Evolutionary conservation across 176 grass and related monocot genomes (phyloP), one percentile per base, ranked within the genome.

Genomic region (Elymus sibiricus): DNA sequence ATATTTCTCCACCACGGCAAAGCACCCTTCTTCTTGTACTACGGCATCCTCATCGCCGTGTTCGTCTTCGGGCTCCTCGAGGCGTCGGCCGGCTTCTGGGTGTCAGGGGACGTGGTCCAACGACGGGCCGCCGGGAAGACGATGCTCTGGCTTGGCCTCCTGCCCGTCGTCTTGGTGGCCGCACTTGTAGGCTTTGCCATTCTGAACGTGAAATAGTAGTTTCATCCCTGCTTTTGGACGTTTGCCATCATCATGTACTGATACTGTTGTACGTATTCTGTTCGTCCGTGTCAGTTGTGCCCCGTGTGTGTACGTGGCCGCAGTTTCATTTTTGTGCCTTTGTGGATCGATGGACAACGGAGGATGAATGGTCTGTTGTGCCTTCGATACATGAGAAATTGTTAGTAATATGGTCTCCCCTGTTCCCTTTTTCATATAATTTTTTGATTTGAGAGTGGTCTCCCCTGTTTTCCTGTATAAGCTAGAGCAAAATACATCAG

Each of bases 1-100:
- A 21, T 86, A 0, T 86, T 86, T 9, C 55, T 80, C 16, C 55
- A 62, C 56, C 37, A 86, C 10, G 85, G 67, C 6, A 64, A 80
- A 67, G 21, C 39, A 3, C 39, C 21, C 26, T 3, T 35, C 11
- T 49, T 22, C 53, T 1, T 86, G 9, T 86, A 80, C 2, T 86
- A 86, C 40, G 8, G 67, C 55, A 64, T 80, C 34, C 51, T 74
- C 39, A 19, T 72, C 14, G 27, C 5, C 6, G 28, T 64, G 1
- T 2, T 34, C 1, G 9, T 80, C 28, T 86, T 80, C 17, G 85
- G 85, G 11, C 8, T 80, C 1, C 1, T 21, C 5, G 56, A 86
- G 77, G 77, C 77, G 3, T 63, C 21, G 7, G 22, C 1, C 2
- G 84, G 84, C 2, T 80, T 86, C 13, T 77, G 75, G 51, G 51